phyloP scores from a whole-genome alignment of 305 asterid species.

The Fraxinus latifolia region DNA sequence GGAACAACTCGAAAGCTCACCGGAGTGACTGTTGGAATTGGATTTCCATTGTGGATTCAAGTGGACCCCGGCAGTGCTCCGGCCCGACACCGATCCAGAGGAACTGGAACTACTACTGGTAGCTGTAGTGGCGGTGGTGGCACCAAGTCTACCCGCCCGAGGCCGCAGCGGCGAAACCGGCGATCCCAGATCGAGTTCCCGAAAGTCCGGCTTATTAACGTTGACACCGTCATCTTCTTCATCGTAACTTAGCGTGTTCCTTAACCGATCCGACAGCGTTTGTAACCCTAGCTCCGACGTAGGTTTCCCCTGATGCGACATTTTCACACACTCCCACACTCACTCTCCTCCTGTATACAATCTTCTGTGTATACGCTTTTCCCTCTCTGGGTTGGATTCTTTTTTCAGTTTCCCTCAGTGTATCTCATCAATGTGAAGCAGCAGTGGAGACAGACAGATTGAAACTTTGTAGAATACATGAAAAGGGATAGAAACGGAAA shows the following conservation, averaged over 20 bases:
- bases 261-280: conserved; percentile 49
- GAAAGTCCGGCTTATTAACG: conserved; percentile 71
- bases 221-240: conserved; percentile 23
- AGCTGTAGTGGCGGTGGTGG: conserved; percentile 8
- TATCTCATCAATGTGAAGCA: conserved; percentile 28
- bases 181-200: conserved; percentile 78
- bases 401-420: not conserved
- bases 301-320: conserved; percentile 44
- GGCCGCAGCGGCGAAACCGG: conserved; percentile 62
- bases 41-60: conserved; percentile 34
- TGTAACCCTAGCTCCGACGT: conserved; percentile 36
- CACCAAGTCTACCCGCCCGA: conserved; percentile 27
- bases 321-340: conserved; percentile 21
- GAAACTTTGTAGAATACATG: conserved; percentile 9
- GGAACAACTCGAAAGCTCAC: conserved; percentile 39
- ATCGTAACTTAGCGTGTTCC: conserved; percentile 20
- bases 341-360: conserved; percentile 7
- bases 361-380: not conserved
- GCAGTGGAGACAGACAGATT: conserved; percentile 13
- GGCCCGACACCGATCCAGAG: conserved; percentile 71
- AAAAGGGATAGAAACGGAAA: conserved; percentile 18
- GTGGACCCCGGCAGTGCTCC: conserved; percentile 31
- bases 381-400: not conserved
- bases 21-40: conserved; percentile 51
- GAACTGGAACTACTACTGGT: conserved; percentile 66